These are phyloP conservation scores for Rhizomucor miehei DNA, from an alignment of 371 early-diverging fungal genomes.

Conservation along the genomic window DNA sequence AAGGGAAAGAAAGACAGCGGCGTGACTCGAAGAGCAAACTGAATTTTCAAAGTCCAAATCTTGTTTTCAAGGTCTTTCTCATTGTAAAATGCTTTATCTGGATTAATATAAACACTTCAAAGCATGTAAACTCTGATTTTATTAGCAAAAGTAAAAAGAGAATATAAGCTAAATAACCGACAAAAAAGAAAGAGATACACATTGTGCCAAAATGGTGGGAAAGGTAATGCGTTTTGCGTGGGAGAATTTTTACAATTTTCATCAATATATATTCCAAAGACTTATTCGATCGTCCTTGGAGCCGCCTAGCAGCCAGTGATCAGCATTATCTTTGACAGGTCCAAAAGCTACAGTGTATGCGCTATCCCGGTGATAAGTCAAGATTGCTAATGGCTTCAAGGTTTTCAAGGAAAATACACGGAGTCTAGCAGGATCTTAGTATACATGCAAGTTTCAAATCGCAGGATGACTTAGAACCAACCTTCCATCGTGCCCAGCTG, in stretches of 20 bases:
- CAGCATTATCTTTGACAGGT: neutral
- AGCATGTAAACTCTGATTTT: no score
- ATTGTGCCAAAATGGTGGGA: no score
- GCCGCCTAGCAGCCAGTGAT: constrained; percentile 41
- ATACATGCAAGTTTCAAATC: neutral
- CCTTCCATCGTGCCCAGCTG: constrained; percentile 55
- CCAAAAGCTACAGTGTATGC: constrained; percentile 37
- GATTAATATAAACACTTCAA: no score
- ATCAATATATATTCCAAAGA: constrained; percentile 48
- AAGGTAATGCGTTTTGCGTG: no score
- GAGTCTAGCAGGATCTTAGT: constrained; percentile 22
- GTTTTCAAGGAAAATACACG: constrained; percentile 46
- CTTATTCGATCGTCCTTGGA: constrained; percentile 50
- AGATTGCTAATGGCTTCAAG: constrained; percentile 46
- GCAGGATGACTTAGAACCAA: constrained; percentile 6
- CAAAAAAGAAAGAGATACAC: no score
- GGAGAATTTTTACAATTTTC: no score
- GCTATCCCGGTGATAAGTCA: constrained; percentile 46
- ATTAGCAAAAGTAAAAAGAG: no score
- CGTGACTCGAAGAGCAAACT: neutral
- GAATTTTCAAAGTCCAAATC: no score
- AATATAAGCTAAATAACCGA: no score
- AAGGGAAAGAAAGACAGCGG: constrained; percentile 1
- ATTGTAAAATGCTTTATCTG: no score
- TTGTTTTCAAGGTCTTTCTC: no score